Base-by-base conservation (phyloP, 2,329 filamentous ascomycete genomes). In the Hymenoscyphus salicellus region DNA sequence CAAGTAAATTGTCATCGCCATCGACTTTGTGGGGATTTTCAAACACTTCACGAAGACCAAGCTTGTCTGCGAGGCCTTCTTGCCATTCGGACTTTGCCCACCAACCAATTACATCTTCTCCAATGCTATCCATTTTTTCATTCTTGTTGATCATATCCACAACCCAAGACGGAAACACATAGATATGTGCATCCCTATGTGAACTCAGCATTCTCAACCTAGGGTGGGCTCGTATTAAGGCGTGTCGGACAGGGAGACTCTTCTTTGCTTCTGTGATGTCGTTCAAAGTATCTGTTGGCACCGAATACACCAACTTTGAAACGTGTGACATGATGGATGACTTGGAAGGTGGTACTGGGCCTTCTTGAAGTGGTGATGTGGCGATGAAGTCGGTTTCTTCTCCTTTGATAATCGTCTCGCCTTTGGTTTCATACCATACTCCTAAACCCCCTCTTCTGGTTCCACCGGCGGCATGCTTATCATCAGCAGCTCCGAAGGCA, bases 71-170 rank as follows among this genome's bases (percentile, higher is more conserved):
- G 2, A 97, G 81, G 0, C 92, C 91, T 2, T 85, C 82, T 77
- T 98, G 93, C 95, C 95, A 99, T 62, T 88, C 88, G 0, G 94
- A 88, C 76, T 98, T 98, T 38, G 93, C 92, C 93, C 93, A 97
- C 90, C 92, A 97, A 6, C 93, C 93, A 17, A 98, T 82, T 5
- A 97, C 87, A 73, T 98, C 94, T 76, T 98, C 94, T 36, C 90
- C 91, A 58, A 99, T 88, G 63, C 89, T 96, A 72, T 97, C 91
- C 68, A 99, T 86, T 11, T 85, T 87, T 33, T 93, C 89, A 72
- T 97, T 96, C 67, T 84, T 82, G 64, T 86, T 85, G 52, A 96
- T 86, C 76, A 97, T 90, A 62, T 96, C 89, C 72, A 97, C 85
- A 8, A 96, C 85, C 94, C 95, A 98, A 70, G 87, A 87, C 0